Base-by-base conservation (phyloP, 345 rosid species). In the Hibiscus tridactylites region DNA sequence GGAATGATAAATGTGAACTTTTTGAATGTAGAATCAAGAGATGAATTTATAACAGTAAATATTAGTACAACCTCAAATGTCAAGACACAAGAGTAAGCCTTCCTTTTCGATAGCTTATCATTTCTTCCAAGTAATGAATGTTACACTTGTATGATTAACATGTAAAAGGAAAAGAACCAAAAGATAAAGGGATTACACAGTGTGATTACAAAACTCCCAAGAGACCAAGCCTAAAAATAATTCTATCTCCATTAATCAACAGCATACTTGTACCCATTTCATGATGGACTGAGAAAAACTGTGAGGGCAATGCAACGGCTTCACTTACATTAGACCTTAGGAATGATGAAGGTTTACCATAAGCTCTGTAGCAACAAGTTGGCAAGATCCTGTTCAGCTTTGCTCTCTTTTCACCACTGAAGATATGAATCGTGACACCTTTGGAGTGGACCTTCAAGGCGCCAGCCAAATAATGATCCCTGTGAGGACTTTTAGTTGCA, bases 1-100 rank as follows among this genome's bases (percentile, higher is more conserved):
- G 86, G 82, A 81, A 9, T 9, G 46, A 42, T 42, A 42, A 9
- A 8, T 42, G 46, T 42, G 13, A 59, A 21, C 26, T 58, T 59
- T 10, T 49, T 16, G 54, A 49, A 12, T 49, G 24, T 19, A 8
- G 63, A 26, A 59, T 28, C 3, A 59, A 26, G 63, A 33, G 6
- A 9, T 5, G 63, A 59, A 11, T 16, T 59, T 59, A 59, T 59
- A 16, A 33, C 5, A 61, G 16, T 61, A 33, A 61, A 61, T 33
- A 61, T 31, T 61, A 21, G 24, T 21, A 33, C 24, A 61, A 15
- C 46, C 15, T 62, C 15, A 63, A 17, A 6, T 35, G 15, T 61
- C 28, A 10, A 54, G 24, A 37, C 21, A 7, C 24, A n/a, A 53
- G 49, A 35, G 49, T 63, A 63, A 17, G 68, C 49, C 7, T 62